Evolutionary conservation across 1,284 basidiomycete genomes (phyloP).

Genomic region (Rhizoctonia solani): DNA sequence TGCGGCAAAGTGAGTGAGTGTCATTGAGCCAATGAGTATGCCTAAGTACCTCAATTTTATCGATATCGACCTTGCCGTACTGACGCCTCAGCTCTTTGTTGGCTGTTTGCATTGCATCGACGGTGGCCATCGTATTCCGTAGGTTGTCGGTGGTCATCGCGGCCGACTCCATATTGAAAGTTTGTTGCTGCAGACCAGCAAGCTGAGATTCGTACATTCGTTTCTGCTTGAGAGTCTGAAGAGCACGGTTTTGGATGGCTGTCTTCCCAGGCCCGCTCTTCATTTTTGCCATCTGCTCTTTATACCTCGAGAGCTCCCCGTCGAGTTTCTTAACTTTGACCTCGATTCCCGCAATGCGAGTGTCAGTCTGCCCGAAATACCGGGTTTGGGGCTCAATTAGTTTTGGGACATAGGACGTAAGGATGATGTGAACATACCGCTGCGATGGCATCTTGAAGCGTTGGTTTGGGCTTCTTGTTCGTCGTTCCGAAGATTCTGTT

Average conservation of each 20-base stretch:
- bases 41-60: constrained; percentile 90
- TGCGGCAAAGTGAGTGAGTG: constrained; percentile 6
- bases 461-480: constrained; percentile 74
- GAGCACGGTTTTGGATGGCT: constrained; percentile 93
- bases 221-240: constrained; percentile 94
- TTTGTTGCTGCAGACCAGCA: constrained; percentile 89
- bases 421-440: constrained; percentile 55
- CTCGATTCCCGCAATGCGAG: constrained; percentile 86
- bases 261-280: constrained; percentile 94
- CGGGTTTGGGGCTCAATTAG: constrained; percentile 33
- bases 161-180: constrained; percentile 99
- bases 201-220: constrained; percentile 95
- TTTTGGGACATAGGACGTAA: constrained; percentile 30
- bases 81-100: constrained; percentile 98
- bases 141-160: constrained; percentile 96
- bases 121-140: constrained; percentile 99
- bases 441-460: constrained; percentile 87
- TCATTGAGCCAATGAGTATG: not conserved
- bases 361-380: constrained; percentile 71
- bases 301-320: constrained; percentile 89
- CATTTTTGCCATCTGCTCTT: constrained; percentile 95
- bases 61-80: constrained; percentile 96
- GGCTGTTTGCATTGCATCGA: constrained; percentile 96
- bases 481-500: constrained; percentile 76
- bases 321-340: constrained; percentile 98